phyloP scores from a whole-genome alignment of 202 grass and related monocot genomes.

The Brachypodium distachyon region DNA sequence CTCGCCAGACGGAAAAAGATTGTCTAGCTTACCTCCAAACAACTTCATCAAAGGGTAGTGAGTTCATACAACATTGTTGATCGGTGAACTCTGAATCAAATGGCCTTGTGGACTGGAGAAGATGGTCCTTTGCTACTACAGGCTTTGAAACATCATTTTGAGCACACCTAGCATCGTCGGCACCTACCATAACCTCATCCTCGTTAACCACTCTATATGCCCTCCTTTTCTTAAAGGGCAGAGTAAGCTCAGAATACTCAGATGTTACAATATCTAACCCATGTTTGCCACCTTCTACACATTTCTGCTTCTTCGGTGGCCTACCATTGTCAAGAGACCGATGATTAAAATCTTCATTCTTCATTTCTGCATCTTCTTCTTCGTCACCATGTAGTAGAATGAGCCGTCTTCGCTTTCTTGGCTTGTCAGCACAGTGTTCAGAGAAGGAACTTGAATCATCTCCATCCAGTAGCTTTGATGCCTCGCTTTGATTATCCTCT shows the following conservation, averaged over 20 bases:
- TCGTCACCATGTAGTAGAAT: constrained; percentile 1
- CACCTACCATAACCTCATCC: background rate
- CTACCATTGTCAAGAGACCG: background rate
- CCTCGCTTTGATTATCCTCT: background rate
- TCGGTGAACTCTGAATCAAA: background rate
- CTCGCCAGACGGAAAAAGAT: background rate
- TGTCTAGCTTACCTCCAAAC: constrained; percentile 46
- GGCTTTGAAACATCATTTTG: background rate
- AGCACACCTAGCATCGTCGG: background rate
- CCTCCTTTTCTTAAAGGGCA: constrained; percentile 13
- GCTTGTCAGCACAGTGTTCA: background rate
- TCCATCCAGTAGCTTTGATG: constrained; percentile 1
- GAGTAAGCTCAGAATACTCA: background rate
- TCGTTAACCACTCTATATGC: constrained; percentile 7
- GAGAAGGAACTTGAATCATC: background rate
- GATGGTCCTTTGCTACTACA: background rate
- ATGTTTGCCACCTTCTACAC: background rate
- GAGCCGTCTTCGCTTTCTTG: background rate
- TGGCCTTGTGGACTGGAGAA: background rate
- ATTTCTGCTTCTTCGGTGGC: too few species aligned
- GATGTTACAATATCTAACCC: background rate
- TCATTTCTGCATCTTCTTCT: background rate
- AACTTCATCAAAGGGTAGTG: constrained; percentile 11
- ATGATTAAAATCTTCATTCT: background rate
- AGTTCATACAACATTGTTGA: background rate